Conservation (phyloP, 495 filamentous ascomycete species). For the Penicillium ochrochloron region DNA sequence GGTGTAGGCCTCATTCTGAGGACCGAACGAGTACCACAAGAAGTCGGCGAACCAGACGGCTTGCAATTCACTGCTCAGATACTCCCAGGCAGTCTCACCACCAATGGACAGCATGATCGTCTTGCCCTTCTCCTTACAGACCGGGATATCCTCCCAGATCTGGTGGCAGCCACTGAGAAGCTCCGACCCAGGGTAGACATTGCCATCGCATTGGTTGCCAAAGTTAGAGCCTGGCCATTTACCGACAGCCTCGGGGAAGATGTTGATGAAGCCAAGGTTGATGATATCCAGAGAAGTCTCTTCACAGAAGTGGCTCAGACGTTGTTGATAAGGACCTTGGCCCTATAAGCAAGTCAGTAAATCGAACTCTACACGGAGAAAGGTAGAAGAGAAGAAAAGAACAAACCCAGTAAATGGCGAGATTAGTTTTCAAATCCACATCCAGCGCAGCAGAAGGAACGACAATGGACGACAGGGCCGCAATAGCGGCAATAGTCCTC, state of each 20-base stretch:
- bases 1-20: slow-evolving; percentile 25
- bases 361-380: neutral
- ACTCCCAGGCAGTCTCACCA: slow-evolving; percentile 52
- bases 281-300: slow-evolving; percentile 67
- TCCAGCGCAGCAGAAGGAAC: slow-evolving; percentile 53
- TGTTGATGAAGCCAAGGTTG: slow-evolving; percentile 66
- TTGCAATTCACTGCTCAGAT: slow-evolving; percentile 36
- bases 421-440: slow-evolving; percentile 54
- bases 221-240: slow-evolving; percentile 67
- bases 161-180: slow-evolving; percentile 53
- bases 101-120: slow-evolving; percentile 70
- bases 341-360: slow-evolving; percentile 43
- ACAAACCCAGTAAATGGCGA: slow-evolving; percentile 68
- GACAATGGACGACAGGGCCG: slow-evolving; percentile 36
- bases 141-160: slow-evolving; percentile 64
- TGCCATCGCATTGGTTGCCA: slow-evolving; percentile 65
- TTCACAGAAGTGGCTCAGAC: slow-evolving; percentile 61
- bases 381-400: neutral
- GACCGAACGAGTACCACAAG: slow-evolving; percentile 69
- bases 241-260: slow-evolving; percentile 59
- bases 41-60: slow-evolving; percentile 60
- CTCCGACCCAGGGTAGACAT: slow-evolving; percentile 43
- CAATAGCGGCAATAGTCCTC: slow-evolving; percentile 34
- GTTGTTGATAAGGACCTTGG: slow-evolving; percentile 49
- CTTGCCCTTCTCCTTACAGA: slow-evolving; percentile 68